phyloP scores from a whole-genome alignment of 73 alveolate genomes.

The Tetrahymena thermophila region DNA sequence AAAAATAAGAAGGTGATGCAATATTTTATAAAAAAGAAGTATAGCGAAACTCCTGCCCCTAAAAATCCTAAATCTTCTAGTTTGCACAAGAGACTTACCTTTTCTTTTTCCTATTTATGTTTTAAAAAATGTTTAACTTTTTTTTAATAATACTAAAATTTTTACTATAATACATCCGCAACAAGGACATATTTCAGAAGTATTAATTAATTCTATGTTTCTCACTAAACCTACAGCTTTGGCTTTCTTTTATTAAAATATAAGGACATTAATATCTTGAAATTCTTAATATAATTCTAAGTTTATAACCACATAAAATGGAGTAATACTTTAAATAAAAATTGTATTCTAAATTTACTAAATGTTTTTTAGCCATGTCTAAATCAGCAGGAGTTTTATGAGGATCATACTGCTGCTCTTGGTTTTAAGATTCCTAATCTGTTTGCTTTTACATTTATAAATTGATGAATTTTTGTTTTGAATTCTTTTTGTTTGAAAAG shows the following conservation, averaged over 20 bases:
- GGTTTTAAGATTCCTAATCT: not conserved
- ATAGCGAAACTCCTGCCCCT: not conserved
- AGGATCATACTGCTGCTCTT: not conserved
- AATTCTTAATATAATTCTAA: too few species aligned
- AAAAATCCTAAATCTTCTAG: not conserved
- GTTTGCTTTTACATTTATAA: not conserved
- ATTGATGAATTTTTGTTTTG: not conserved
- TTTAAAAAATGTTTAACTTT: too few species aligned
- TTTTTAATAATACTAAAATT: too few species aligned
- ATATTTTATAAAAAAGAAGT: not conserved
- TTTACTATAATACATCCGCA: not conserved
- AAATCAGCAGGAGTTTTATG: not conserved
- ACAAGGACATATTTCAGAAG: not conserved
- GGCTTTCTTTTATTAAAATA: not conserved
- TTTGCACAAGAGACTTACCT: not conserved
- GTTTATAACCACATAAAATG: too few species aligned
- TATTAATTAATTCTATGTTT: not conserved
- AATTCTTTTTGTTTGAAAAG: too few species aligned
- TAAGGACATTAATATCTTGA: not conserved
- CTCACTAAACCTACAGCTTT: not conserved
- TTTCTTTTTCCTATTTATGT: not conserved
- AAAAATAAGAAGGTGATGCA: not conserved
- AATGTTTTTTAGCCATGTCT: not conserved
- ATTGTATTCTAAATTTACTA: not conserved
- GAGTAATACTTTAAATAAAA: not conserved